Evolutionary conservation across 306 rosid species (phyloP).

Genomic region (Neltuma alba): DNA sequence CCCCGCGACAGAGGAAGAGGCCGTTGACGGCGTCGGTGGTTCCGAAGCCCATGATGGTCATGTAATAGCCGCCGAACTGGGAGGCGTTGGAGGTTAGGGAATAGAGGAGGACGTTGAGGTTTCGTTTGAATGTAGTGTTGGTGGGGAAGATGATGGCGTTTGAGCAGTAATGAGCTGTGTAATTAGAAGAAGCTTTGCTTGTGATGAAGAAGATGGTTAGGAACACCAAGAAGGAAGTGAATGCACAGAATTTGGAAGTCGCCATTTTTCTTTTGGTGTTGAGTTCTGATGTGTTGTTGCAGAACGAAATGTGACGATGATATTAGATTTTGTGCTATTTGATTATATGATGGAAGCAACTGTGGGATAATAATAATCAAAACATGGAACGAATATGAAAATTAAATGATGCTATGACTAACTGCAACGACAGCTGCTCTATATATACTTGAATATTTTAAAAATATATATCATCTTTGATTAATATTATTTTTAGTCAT

Average conservation of each 20-base stretch:
- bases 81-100: background rate
- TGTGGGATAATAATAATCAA: background rate
- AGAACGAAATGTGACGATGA: background rate
- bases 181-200: background rate
- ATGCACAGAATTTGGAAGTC: background rate
- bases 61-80: conserved; percentile 31
- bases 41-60: conserved; percentile 16
- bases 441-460: too few species aligned
- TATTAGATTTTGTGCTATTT: too few species aligned
- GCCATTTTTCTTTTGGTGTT: conserved; percentile 16
- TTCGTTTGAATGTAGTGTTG: conserved; percentile 8
- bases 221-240: background rate
- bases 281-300: background rate
- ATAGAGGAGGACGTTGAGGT: background rate
- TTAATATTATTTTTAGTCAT: too few species aligned
- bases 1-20: background rate
- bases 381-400: too few species aligned
- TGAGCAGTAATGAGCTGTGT: conserved; percentile 13
- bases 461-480: too few species aligned
- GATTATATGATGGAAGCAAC: background rate
- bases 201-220: background rate
- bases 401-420: background rate
- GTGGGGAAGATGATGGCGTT: conserved; percentile 29
- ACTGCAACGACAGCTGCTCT: background rate
- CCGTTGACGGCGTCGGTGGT: background rate